These are phyloP conservation scores for Staphylotrichum tortipilum DNA, from an alignment of 495 filamentous ascomycete species.

Conservation along the genomic window DNA sequence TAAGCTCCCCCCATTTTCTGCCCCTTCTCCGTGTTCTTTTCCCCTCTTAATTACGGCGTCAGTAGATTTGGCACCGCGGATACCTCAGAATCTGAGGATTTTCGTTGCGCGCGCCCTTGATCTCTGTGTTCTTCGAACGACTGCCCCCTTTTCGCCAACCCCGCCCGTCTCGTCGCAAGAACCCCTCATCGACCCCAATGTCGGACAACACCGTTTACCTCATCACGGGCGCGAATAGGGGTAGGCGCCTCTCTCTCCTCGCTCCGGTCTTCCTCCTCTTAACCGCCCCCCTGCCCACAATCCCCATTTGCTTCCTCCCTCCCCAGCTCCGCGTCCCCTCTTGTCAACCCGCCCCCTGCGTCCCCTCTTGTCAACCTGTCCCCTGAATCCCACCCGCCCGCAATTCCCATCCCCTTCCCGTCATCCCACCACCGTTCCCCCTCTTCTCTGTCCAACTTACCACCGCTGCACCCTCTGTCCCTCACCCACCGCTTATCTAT, in stretches of 20 bases:
- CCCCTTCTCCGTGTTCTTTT: background rate
- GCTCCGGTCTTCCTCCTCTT: background rate
- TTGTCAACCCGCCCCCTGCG: no score
- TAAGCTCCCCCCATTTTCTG: background rate
- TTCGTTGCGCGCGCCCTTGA: background rate
- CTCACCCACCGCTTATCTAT: background rate
- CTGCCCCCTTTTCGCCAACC: background rate
- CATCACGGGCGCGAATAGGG: slow-evolving; percentile 36
- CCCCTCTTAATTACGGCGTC: background rate
- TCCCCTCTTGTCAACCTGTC: no score
- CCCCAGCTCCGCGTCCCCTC: no score
- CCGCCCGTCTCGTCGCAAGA: background rate
- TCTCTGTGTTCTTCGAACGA: background rate
- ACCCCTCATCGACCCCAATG: slow-evolving; percentile 2
- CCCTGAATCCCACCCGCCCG: no score
- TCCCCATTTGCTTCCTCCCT: no score
- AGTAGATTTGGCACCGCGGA: no score
- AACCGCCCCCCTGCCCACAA: no score
- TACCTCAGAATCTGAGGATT: background rate
- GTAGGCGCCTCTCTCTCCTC: slow-evolving; percentile 9
- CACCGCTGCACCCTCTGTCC: background rate
- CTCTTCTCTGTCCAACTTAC: no score
- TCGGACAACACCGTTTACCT: slow-evolving; percentile 26
- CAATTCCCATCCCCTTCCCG: no score
- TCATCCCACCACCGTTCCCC: no score